Evolutionary conservation across 1,284 basidiomycete genomes (phyloP).

Genomic region (Moesziomyces antarcticus): DNA sequence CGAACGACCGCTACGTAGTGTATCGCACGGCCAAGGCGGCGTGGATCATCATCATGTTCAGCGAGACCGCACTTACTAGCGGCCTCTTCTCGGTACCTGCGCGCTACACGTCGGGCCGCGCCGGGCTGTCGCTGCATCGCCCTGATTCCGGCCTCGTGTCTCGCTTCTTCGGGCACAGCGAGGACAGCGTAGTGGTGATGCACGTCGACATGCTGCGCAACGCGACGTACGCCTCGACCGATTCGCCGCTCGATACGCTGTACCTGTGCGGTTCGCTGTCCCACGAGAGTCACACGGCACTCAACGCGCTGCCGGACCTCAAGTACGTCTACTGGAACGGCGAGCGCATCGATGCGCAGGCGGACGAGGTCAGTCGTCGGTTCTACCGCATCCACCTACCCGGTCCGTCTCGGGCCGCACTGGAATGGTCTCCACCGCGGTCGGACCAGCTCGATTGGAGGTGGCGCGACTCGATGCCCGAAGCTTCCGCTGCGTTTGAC

Average conservation of each 20-base stretch:
- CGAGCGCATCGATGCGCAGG: slow-evolving; percentile 2
- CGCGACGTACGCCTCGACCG: slow-evolving; percentile 31
- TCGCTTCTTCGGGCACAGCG: slow-evolving; percentile 25
- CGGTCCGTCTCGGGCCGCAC: slow-evolving; percentile 11
- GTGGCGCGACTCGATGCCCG: slow-evolving; percentile 78
- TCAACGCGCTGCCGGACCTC: slow-evolving; percentile 22
- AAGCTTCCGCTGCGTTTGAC: slow-evolving; percentile 70
- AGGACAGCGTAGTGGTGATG: slow-evolving; percentile 27
- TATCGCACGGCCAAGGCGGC: slow-evolving; percentile 18
- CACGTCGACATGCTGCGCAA: slow-evolving; percentile 38
- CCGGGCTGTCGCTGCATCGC: not conserved
- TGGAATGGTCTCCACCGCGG: slow-evolving; percentile 20
- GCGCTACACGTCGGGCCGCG: not conserved
- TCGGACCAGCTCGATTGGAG: slow-evolving; percentile 72
- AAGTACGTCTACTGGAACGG: slow-evolving; percentile 36
- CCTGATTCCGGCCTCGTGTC: slow-evolving; percentile 1
- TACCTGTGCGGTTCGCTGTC: slow-evolving; percentile 21
- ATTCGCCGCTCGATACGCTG: slow-evolving; percentile 24
- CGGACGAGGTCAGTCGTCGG: too few relatives aligned
- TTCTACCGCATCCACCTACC: too few relatives aligned
- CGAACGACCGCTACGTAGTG: slow-evolving; percentile 1
- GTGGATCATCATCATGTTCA: slow-evolving; percentile 10
- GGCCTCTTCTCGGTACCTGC: slow-evolving; percentile 25
- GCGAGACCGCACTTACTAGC: slow-evolving; percentile 6
- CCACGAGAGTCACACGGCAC: not conserved